Evolutionary conservation across 805 yeast genomes (phyloP), one percentile per base, ranked within the genome.

Genomic region (Metschnikowia kunwiensis): DNA sequence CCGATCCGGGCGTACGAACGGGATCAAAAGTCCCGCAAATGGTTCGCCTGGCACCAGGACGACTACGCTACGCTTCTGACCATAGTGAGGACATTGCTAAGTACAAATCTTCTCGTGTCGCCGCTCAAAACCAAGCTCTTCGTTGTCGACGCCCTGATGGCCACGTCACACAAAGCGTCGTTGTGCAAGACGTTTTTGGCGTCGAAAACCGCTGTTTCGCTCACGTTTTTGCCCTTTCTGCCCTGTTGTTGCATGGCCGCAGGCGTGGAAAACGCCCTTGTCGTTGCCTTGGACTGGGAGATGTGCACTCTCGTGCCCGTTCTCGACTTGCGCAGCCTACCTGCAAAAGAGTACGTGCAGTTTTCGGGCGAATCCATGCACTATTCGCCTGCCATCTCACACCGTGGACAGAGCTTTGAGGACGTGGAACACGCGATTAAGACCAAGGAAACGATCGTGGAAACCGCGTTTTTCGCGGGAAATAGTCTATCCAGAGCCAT

Each of bases 211-310:
- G 44, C 39, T 4, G 45, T 32, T 5, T 38, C 50, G 1, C 35
- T 40, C 14, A 30, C 45, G 10, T 49, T 43, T 24, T 32, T 49
- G 24, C 49, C 52, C 9, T 32, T 21, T 19, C 24, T 35, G 3
- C 41, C 41, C 3, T 47, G 50, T 22, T 24, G 31, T 11, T 42
- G 44, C 18, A 32, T 49, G 3, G 40, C 41, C 3, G 43, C 49
- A 3, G 44, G 44, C 1, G 35, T 43, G 9, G 43, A 42, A 9
- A 38, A 42, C 18, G 50, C 46, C 4, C 12, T 42, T 11, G 40
- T 49, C 14, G 37, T 49, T 6, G 27, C 35, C 19, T 14, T 46
- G 5, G 42, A 36, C n/a, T 47, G 52, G 54, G 24, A 32, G 3
- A 11, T 24, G 7, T 45, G 47, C 20, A 17, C 13, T n/a, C 19